Conservation (phyloP, 331 rosid genomes). For the Pyrus hybrid region DNA sequence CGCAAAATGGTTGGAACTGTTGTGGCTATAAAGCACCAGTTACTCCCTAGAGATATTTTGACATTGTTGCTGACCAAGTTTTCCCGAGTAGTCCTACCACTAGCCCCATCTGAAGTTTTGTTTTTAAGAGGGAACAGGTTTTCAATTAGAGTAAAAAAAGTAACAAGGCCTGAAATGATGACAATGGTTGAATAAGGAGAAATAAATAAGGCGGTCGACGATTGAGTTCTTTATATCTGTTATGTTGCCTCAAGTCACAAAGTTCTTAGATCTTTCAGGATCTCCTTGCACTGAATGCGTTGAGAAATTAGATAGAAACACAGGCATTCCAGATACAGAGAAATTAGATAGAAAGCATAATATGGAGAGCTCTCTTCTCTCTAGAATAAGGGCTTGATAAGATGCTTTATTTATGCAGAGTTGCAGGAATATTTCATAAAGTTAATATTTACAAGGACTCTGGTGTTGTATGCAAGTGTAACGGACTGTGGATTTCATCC, state of each 20-base stretch:
- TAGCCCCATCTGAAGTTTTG: constrained; percentile 78
- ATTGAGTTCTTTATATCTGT: constrained; percentile 46
- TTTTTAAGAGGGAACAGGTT: constrained; percentile 64
- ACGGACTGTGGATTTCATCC: constrained; percentile 91
- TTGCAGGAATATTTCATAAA: not conserved
- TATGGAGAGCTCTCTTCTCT: not conserved
- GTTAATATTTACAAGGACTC: not conserved
- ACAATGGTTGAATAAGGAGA: constrained; percentile 61
- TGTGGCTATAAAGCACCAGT: constrained; percentile 68
- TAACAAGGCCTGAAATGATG: constrained; percentile 60
- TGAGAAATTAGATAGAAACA: constrained; percentile 57
- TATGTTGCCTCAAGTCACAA: constrained; percentile 60
- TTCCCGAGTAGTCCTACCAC: constrained; percentile 63
- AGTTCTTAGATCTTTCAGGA: constrained; percentile 57
- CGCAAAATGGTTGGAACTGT: constrained; percentile 90
- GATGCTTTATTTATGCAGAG: too few species aligned
- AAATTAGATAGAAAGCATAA: not conserved
- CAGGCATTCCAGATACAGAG: constrained; percentile 53
- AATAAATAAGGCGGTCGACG: constrained; percentile 51
- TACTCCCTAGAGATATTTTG: constrained; percentile 63
- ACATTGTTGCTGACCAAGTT: constrained; percentile 57
- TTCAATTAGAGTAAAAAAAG: constrained; percentile 42
- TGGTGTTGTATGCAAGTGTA: constrained; percentile 47
- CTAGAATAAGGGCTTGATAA: not conserved
- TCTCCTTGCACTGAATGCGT: constrained; percentile 79